These are phyloP conservation scores for Inonotus obliquus DNA, from an alignment of 1,284 basidiomycete species.

Conservation along the genomic window DNA sequence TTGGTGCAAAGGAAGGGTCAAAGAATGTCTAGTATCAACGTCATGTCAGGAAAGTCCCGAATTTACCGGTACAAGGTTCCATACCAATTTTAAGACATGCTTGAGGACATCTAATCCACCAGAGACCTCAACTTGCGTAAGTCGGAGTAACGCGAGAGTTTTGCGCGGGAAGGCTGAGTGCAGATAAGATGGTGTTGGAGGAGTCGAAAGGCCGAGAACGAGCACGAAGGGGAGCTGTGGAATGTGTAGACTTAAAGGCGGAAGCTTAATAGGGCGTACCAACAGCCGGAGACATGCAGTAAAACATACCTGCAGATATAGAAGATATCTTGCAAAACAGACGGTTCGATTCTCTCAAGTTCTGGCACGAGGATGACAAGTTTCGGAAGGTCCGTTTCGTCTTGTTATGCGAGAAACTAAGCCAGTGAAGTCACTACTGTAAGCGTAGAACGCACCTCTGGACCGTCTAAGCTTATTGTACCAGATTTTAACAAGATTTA, in stretches of 20 bases:
- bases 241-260: slow-evolving; percentile 33
- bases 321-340: slow-evolving; percentile 59
- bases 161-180: slow-evolving; percentile 52
- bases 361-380: slow-evolving; percentile 60
- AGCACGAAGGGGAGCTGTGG: slow-evolving; percentile 54
- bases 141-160: slow-evolving; percentile 51
- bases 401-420: slow-evolving; percentile 15
- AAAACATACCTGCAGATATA: slow-evolving; percentile 57
- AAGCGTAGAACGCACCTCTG: slow-evolving; percentile 30
- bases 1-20: slow-evolving; percentile 50
- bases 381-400: slow-evolving; percentile 24
- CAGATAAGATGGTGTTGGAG: slow-evolving; percentile 49
- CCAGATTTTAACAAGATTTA: slow-evolving; percentile 54
- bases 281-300: background rate
- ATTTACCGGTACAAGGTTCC: background rate
- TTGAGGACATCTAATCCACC: slow-evolving; percentile 43
- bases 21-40: slow-evolving; percentile 53
- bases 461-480: slow-evolving; percentile 37
- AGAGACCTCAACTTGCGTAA: slow-evolving; percentile 46
- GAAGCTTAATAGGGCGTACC: slow-evolving; percentile 24
- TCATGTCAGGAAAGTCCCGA: background rate
- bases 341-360: slow-evolving; percentile 62
- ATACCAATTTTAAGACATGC: slow-evolving; percentile 46
- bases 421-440: background rate
- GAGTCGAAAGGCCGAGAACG: slow-evolving; percentile 52